Percentiles rank a stretch among this genome's conserved stretches.
Evolutionary conservation across 495 filamentous ascomycete genomes (phyloP).

Genomic region (Amniculicola lignicola): DNA sequence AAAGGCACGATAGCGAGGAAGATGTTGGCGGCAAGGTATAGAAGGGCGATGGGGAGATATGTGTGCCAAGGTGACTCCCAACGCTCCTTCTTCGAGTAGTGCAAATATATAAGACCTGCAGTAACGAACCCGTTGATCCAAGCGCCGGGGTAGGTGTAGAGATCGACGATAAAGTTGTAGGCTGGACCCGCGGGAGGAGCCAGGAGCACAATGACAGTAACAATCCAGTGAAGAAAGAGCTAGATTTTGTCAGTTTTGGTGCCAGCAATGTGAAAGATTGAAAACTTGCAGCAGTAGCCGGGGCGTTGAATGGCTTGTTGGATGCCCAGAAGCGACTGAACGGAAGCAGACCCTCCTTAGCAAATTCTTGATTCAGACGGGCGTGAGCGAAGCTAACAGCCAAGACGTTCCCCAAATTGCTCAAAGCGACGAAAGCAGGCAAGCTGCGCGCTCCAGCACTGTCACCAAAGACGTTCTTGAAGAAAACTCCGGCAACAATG

Average conservation of each 20-base stretch:
- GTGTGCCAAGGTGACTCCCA: constrained; percentile 47
- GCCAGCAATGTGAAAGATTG: neutral
- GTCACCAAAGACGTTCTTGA: constrained; percentile 30
- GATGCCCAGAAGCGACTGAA: constrained; percentile 29
- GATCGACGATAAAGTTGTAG: constrained; percentile 48
- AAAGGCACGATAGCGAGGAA: constrained; percentile 46
- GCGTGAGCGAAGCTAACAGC: constrained; percentile 30
- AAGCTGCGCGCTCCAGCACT: constrained; percentile 26
- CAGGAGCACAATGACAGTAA: constrained; percentile 48
- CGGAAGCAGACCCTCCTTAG: constrained; percentile 26
- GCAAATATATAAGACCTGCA: constrained; percentile 52
- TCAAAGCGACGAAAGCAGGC: constrained; percentile 28
- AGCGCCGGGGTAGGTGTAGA: constrained; percentile 55
- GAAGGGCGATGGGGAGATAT: constrained; percentile 35
- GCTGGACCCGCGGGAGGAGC: constrained; percentile 47
- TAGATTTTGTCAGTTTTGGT: constrained; percentile 16
- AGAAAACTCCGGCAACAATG: constrained; percentile 31
- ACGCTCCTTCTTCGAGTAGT: constrained; percentile 42
- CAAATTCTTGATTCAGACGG: constrained; percentile 31
- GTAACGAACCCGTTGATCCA: constrained; percentile 53
- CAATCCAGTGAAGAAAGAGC: constrained; percentile 49
- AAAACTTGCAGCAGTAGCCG: constrained; percentile 26
- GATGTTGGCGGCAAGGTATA: constrained; percentile 44
- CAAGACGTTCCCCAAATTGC: constrained; percentile 30
- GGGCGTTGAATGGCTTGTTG: constrained; percentile 31